These are phyloP conservation scores for Fusarium pseudograminearum DNA, from an alignment of 2,329 filamentous ascomycete genomes.

Conservation along the genomic window DNA sequence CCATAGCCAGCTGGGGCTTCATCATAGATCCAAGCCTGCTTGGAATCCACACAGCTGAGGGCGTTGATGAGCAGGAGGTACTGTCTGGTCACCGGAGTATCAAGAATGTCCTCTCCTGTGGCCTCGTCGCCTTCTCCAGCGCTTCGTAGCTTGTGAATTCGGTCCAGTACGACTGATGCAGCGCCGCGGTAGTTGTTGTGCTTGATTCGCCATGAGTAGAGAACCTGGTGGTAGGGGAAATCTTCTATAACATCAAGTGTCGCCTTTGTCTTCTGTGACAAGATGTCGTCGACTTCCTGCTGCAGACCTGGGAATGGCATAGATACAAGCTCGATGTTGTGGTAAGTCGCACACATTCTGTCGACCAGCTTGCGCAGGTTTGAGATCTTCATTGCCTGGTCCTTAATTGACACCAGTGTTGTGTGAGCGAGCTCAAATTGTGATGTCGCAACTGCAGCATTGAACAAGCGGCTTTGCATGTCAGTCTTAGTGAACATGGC, in stretches of 20 bases:
- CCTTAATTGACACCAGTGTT: conserved; percentile 78
- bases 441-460: conserved; percentile 80
- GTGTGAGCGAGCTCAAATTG: conserved; percentile 87
- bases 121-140: conserved; percentile 70
- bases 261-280: conserved; percentile 77
- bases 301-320: conserved; percentile 84
- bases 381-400: conserved; percentile 77
- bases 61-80: conserved; percentile 95
- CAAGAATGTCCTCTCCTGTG: conserved; percentile 67
- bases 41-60: conserved; percentile 83
- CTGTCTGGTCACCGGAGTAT: conserved; percentile 76
- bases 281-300: conserved; percentile 81
- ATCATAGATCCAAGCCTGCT: conserved; percentile 81
- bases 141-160: conserved; percentile 71
- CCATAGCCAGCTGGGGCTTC: conserved; percentile 46
- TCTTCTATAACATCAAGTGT: conserved; percentile 73
- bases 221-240: conserved; percentile 88
- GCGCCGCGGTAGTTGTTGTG: conserved; percentile 88
- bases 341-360: conserved; percentile 75
- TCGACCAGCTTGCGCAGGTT: conserved; percentile 77
- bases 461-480: conserved; percentile 86
- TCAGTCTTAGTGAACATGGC: conserved; percentile 68
- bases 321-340: conserved; percentile 75
- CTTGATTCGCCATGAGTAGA: conserved; percentile 90
- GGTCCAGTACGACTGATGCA: conserved; percentile 71